Evolutionary conservation across 2,329 filamentous ascomycete species (phyloP), one percentile per base, ranked within the genome.

Genomic region (Chaetomium globosum): DNA sequence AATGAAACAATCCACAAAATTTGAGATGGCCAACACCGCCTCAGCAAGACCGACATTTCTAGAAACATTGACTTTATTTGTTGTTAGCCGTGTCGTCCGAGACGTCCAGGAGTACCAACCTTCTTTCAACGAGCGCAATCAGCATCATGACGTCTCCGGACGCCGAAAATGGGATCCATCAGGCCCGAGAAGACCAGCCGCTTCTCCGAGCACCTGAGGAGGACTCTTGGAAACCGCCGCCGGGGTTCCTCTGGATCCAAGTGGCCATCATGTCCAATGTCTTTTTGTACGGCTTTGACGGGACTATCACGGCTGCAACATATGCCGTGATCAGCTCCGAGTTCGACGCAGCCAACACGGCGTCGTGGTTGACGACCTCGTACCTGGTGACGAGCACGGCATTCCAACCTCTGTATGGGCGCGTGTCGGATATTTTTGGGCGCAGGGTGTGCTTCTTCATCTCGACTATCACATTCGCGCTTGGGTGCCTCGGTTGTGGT

Each of bases 281-380:
- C 5, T 89, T 89, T 65, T 80, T 89, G 12, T 84, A 83, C 36
- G 86, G 85, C 4, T 91, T 92, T 70, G 89, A 92, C 73, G 85
- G 87, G 2, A 92, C 89, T 0, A 82, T 92, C 63, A 92, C 89
- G 74, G 89, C 89, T 0, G 86, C 89, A 1, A 90, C 87, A 1
- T 90, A 92, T 73, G 87, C 88, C 2, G 85, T 90, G 58, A 91
- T 92, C 69, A 89, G 87, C 54, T 90, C 88, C 19, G 85, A 90
- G 69, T 92, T 92, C 71, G 81, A 86, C 67, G 85, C 89, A 2
- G 87, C 88, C 13, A 91, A 92, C 72, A 85, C 86, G 13, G 89
- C 89, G 1, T 91, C 89, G 0, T 92, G 89, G 89, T 78, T 92
- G 23, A 90, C 88, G 0, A 92, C 89, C 0, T 85, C 88, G 0